These are phyloP conservation scores for Alnus rubra DNA, from an alignment of 306 rosid species.

Conservation along the genomic window DNA sequence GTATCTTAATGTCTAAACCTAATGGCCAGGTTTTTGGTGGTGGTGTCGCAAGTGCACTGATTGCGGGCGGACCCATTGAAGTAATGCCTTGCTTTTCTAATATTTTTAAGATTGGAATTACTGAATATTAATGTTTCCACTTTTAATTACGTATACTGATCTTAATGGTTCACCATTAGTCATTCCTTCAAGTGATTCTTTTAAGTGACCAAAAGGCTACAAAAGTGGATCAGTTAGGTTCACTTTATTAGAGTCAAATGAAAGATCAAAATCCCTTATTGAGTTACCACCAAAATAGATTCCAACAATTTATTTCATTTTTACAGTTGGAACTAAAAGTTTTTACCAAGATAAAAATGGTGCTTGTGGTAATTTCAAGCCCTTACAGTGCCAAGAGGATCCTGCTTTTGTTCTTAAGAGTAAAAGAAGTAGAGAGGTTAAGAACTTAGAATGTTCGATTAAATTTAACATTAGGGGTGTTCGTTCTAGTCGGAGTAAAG, in stretches of 20 bases:
- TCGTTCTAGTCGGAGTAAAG: too few species aligned
- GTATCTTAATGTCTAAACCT: slow-evolving; percentile 33
- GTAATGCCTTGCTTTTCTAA: slow-evolving; percentile 28
- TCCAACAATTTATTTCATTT: neutral
- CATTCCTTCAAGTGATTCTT: too few species aligned
- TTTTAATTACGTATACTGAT: neutral
- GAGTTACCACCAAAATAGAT: neutral
- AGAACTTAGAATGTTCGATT: too few species aligned
- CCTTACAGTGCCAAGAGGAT: too few species aligned
- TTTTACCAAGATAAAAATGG: too few species aligned
- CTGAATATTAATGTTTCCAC: neutral
- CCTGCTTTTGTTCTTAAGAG: too few species aligned
- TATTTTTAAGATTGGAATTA: neutral
- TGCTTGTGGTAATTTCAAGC: neutral
- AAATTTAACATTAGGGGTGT: too few species aligned
- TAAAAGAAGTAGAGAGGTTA: too few species aligned
- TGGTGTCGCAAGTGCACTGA: slow-evolving; percentile 33
- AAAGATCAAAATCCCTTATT: neutral
- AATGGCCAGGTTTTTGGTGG: slow-evolving; percentile 58
- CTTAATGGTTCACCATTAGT: neutral
- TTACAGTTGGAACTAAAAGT: too few species aligned
- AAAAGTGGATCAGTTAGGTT: neutral
- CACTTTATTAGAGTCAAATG: too few species aligned
- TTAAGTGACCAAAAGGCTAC: neutral
- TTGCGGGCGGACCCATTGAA: slow-evolving; percentile 54